A percentile compares a stretch with the other conserved stretches of the same genome.
phyloP scores from a whole-genome alignment of 73 alveolate genomes.

The Durusdinium trenchii region DNA sequence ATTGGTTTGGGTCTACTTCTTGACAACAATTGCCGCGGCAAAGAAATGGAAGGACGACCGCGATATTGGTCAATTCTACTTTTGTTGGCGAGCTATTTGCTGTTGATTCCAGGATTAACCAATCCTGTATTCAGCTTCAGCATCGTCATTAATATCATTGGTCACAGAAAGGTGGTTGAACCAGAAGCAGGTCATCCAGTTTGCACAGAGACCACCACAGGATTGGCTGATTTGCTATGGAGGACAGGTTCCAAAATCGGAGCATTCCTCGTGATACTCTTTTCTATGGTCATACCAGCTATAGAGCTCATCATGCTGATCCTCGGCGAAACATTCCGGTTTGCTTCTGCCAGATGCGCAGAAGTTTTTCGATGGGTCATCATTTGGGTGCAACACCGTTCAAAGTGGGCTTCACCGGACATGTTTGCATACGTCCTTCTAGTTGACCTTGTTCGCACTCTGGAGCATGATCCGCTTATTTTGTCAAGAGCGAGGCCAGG shows the following conservation, averaged over 20 bases:
- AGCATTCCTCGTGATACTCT: constrained; percentile 51
- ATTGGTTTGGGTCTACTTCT: constrained; percentile 24
- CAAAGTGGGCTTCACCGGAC: constrained; percentile 89
- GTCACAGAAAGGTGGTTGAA: constrained; percentile 70
- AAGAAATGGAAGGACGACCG: constrained; percentile 70
- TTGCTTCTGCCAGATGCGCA: constrained; percentile 65
- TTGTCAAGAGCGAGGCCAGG: constrained; percentile 72
- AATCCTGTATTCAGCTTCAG: constrained; percentile 87
- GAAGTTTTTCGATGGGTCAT: constrained; percentile 71
- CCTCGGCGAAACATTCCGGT: constrained; percentile 55
- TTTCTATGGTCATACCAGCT: constrained; percentile 77
- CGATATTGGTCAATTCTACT: constrained; percentile 51
- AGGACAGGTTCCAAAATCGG: constrained; percentile 67
- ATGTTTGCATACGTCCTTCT: constrained; percentile 75
- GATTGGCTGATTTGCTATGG: constrained; percentile 68
- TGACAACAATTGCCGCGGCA: constrained; percentile 56
- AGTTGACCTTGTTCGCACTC: constrained; percentile 58
- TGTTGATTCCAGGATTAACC: constrained; percentile 74
- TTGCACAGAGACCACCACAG: constrained; percentile 55
- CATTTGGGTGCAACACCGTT: constrained; percentile 83
- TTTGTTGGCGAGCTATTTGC: constrained; percentile 64
- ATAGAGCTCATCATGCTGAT: constrained; percentile 64
- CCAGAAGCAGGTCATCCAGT: constrained; percentile 87
- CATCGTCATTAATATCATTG: constrained; percentile 63
- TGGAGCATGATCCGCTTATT: constrained; percentile 48